A percentile compares a stretch with the other conserved stretches of the same genome.
Evolutionary conservation across 805 yeast species (phyloP).

Genomic region (Saturnispora besseyi): DNA sequence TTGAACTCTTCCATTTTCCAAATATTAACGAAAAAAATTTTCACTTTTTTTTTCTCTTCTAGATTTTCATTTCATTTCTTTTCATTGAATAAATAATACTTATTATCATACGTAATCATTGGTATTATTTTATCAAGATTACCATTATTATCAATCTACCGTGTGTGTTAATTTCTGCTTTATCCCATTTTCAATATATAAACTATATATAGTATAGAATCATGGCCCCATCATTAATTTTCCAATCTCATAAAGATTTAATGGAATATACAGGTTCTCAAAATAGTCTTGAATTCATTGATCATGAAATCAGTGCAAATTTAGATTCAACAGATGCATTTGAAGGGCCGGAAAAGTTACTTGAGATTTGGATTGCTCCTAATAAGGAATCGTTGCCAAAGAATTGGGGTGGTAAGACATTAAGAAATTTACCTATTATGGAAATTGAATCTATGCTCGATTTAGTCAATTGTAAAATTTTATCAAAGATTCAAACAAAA

Average conservation of each 20-base stretch:
- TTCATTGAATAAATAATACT: neutral
- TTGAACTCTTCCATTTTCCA: neutral
- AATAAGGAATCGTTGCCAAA: conserved; percentile 30
- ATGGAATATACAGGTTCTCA: conserved; percentile 10
- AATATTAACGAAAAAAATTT: neutral
- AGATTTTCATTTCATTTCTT: neutral
- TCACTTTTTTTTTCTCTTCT: neutral
- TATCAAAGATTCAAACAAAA: conserved; percentile 63
- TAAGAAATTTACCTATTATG: conserved; percentile 54
- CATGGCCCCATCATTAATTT: conserved; percentile 12
- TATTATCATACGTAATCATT: neutral
- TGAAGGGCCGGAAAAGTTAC: conserved; percentile 93
- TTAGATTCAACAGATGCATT: conserved; percentile 88
- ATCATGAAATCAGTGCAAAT: conserved; percentile 68
- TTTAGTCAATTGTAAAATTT: conserved; percentile 77
- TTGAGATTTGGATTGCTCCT: conserved; percentile 82
- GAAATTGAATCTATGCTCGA: conserved; percentile 71
- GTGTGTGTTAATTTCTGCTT: neutral
- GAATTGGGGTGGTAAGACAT: conserved; percentile 35
- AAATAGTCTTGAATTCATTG: conserved; percentile 36
- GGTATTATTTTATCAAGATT: neutral
- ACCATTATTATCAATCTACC: neutral
- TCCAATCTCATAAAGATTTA: conserved; percentile 9
- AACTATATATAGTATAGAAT: neutral
- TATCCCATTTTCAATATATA: neutral